Base-by-base conservation (phyloP, 176 grass and related monocot genomes). In the Secale cereale region DNA sequence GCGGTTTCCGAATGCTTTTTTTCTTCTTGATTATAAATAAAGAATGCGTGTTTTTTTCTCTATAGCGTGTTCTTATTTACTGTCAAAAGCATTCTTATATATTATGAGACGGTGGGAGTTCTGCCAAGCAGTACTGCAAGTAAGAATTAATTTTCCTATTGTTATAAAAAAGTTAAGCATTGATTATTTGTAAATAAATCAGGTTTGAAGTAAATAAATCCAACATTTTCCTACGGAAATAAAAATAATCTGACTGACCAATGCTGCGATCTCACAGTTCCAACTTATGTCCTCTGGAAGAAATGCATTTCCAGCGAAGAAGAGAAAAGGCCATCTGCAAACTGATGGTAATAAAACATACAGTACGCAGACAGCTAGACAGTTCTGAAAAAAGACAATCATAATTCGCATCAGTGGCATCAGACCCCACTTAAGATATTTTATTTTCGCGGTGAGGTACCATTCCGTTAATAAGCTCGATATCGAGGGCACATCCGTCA, bases 401-500 rank as follows among this genome's bases (percentile, higher is more conserved):
- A 57, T 57, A 57, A 57, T 57, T 57, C 20, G 54, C 20, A 57
- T 57, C 54, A 57, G 3, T 9, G 54, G 54, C 16, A 74, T 10
- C 25, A 16, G 71, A 48, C 40, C 71, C 71, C 71, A 74, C 72
- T 45, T 45, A 52, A 4, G 72, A 75, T 75, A 75, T 75, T 75
- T 75, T 75, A 75, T 75, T 62, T 62, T 23, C 37, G 77, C 66
- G 11, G 54, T 26, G 10, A 20, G 36, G 56, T 3, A 26, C 2
- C 15, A 29, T 41, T 41, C 70, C 78, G 60, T 25, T 30, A 80
- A 81, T 87, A 57, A 5, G 8, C 5, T 8, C 2, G 43, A 2
- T 2, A 1, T 26, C 22, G 33, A 59, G 76, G 88, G 88, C 65
- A 86, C 14, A 52, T 28, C 29, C 13, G 83, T 13, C 62, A 90